phyloP scores from a whole-genome alignment of 1,139 yeast species.

The Kluyveromyces sp. region DNA sequence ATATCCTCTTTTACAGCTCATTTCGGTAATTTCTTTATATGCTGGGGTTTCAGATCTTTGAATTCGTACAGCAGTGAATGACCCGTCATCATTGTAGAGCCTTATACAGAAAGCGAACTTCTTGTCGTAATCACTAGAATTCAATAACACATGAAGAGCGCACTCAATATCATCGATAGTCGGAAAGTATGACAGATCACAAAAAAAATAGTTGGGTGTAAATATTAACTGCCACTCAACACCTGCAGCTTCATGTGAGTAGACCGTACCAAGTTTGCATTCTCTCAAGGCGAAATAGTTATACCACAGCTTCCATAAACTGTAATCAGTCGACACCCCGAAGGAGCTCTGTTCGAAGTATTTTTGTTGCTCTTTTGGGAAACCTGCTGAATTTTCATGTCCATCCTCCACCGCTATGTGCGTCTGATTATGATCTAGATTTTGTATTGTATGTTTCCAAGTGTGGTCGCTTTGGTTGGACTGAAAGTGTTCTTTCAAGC shows the following conservation, averaged over 20 bases:
- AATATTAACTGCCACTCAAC: neutral
- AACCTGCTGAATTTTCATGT: neutral
- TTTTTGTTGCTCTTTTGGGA: neutral
- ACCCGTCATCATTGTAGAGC: slow-evolving; percentile 1
- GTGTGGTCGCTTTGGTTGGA: too few species aligned
- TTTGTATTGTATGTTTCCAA: too few species aligned
- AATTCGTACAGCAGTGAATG: neutral
- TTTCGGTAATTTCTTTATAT: neutral
- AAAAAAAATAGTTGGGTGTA: neutral
- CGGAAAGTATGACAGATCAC: neutral
- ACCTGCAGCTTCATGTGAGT: slow-evolving; percentile 2
- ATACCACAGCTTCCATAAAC: neutral
- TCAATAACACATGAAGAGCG: neutral
- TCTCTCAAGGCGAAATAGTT: slow-evolving; percentile 1
- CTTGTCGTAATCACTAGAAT: neutral
- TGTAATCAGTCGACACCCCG: neutral
- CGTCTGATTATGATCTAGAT: too few species aligned
- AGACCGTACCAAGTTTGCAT: slow-evolving; percentile 1
- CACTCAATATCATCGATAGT: slow-evolving; percentile 2
- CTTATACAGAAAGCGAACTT: slow-evolving; percentile 1
- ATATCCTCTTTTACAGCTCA: slow-evolving; percentile 1
- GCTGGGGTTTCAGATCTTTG: slow-evolving; percentile 2
- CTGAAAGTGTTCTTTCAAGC: too few species aligned
- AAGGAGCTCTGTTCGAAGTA: neutral
- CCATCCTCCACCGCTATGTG: too few species aligned